phyloP scores from a whole-genome alignment of 495 filamentous ascomycete species.

The Neurospora sp. region DNA sequence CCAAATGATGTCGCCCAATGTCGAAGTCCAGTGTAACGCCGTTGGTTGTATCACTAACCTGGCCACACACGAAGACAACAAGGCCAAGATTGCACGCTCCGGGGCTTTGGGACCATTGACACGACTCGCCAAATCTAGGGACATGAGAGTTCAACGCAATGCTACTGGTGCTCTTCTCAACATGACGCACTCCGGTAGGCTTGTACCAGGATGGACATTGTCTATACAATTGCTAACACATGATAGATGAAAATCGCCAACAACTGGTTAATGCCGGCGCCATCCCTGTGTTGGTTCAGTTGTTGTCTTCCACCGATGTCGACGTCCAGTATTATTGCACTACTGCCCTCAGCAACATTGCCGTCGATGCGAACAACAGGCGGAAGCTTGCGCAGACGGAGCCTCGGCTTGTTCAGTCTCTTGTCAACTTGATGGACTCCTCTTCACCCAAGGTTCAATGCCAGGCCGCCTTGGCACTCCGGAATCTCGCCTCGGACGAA shows the following conservation, averaged over 20 bases:
- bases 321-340: slow-evolving; percentile 99
- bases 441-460: slow-evolving; percentile 96
- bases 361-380: slow-evolving; percentile 83
- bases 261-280: slow-evolving; percentile 94
- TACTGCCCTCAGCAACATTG: slow-evolving; percentile 95
- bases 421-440: slow-evolving; percentile 95
- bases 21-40: slow-evolving; percentile 98
- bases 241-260: slow-evolving; percentile 86
- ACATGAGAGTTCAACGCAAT: slow-evolving; percentile 97
- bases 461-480: slow-evolving; percentile 86
- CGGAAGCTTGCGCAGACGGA: slow-evolving; percentile 85
- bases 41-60: slow-evolving; percentile 98
- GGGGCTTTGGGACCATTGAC: slow-evolving; percentile 87
- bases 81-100: slow-evolving; percentile 94
- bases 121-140: slow-evolving; percentile 87
- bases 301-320: slow-evolving; percentile 83
- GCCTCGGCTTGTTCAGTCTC: slow-evolving; percentile 75
- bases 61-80: slow-evolving; percentile 97
- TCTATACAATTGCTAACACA: slow-evolving; percentile 14
- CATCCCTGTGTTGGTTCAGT: slow-evolving; percentile 89
- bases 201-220: not conserved
- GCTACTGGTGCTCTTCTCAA: slow-evolving; percentile 93
- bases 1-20: slow-evolving; percentile 98
- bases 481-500: slow-evolving; percentile 94
- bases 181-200: slow-evolving; percentile 96